Base-by-base conservation (phyloP, 257 asterid genomes). In the Capsicum chinense region DNA sequence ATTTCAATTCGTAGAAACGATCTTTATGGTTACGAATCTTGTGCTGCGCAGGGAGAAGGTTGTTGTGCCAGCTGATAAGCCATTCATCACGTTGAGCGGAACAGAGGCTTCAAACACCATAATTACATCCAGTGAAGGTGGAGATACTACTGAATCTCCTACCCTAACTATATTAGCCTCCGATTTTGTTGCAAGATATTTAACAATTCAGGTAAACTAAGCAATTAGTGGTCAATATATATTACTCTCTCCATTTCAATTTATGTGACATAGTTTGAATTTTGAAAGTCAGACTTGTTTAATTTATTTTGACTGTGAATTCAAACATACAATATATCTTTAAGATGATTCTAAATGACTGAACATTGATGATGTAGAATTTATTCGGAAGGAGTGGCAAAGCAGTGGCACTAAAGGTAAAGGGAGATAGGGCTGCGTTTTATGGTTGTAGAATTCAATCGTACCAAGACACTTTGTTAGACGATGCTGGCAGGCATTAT, bases 391-490 rank as follows among this genome's bases (percentile, higher is more conserved):
- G 17, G 26, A 84, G 52, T 15, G 90, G 85, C 2, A 87, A 87
- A 87, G 91, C 88, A 0, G 91, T 91, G 37, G 92, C 93, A 12
- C 50, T 91, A 19, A 89, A 90, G 83, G 93, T 91, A 21, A 63
- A 86, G 33, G 91, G 91, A 83, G 93, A 91, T 58, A 89, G 35
- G 85, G 91, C 82, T 56, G 93, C 92, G 14, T 89, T 89, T 56
- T 89, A 89, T 63, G 76, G 83, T 17, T 91, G 92, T 81, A 85
- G 83, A 5, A 88, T 91, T 47, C 48, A 81, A 3, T 90, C 92
- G 5, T 90, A 90, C 58, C 94, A 90, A 79, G 94, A 91, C 13
- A 91, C 94, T 2, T 84, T 91, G 56, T 79, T 90, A 15, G 94
- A 91, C 47, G 92, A 90, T 69, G 62, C 79, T 16, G 92, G 92